phyloP scores from a whole-genome alignment of 805 yeast genomes.

The Clavispora phyllophila region DNA sequence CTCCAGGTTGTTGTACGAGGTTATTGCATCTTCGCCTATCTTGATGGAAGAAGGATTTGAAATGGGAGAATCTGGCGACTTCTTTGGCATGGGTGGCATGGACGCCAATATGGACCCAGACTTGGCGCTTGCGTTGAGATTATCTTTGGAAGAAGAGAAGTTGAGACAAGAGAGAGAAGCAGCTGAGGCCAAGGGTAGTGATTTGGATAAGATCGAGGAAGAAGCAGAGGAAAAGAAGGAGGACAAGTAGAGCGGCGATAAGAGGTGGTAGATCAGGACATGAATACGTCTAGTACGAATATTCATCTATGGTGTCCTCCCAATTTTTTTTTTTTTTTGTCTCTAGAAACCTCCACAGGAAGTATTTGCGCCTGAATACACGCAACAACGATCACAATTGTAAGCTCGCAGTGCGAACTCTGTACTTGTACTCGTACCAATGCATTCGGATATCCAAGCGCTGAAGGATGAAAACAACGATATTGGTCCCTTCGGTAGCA shows the following conservation, averaged over 20 bases:
- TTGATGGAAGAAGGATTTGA: conserved; percentile 60
- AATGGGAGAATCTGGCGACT: conserved; percentile 35
- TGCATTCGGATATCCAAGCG: neutral
- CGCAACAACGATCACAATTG: neutral
- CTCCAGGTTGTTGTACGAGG: conserved; percentile 77
- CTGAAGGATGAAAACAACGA: neutral
- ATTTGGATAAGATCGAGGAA: conserved; percentile 30
- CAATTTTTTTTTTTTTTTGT: neutral
- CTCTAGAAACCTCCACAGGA: neutral
- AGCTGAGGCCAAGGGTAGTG: conserved; percentile 22
- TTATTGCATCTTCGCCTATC: conserved; percentile 70
- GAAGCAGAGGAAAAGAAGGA: conserved; percentile 17
- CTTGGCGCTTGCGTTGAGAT: conserved; percentile 88
- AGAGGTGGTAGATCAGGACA: neutral
- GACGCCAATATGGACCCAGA: conserved; percentile 97
- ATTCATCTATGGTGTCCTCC: neutral
- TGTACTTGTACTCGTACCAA: neutral
- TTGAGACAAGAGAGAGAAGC: conserved; percentile 81
- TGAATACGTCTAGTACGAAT: neutral
- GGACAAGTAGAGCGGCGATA: conserved; percentile 3
- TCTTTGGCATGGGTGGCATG: conserved; percentile 37
- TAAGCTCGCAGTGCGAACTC: neutral
- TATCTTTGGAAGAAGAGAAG: conserved; percentile 92
- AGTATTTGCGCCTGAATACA: neutral
- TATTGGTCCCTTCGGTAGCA: neutral